Evolutionary conservation across 1,284 basidiomycete species (phyloP), one percentile per base, ranked within the genome.

Genomic region (Ceratobasidium theobromae): DNA sequence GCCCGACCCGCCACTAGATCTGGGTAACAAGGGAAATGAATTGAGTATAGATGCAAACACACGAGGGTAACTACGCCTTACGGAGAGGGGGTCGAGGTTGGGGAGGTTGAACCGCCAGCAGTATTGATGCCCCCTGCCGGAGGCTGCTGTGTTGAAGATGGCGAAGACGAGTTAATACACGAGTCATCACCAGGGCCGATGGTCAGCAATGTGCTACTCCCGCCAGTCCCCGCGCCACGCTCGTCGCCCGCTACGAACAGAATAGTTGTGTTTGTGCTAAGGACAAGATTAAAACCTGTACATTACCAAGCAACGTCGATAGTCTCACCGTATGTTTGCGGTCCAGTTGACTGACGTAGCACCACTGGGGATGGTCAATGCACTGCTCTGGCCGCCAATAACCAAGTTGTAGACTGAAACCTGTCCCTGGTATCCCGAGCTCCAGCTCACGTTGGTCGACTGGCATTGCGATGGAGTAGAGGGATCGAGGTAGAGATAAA

Each of bases 61-160:
- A 48, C 18, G n/a, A 32, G 18, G 3, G 25, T 57, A 6, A 48
- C 14, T 28, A 52, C n/a, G 43, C 12, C 53, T 38, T 23, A 35
- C 35, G 30, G 16, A 4, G 57, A 38, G 16, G 49, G 38, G 5
- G 32, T 30, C 12, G 33, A 11, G 1, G 55, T 58, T 33, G 55
- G 41, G 27, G 41, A 46, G 25, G 27, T 46, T 8, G 8, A 53
- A 51, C 35, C 78, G 53, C 79, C 81, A 0, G 88, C 89, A 0
- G 88, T 84, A 73, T 88, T 88, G 49, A 78, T 79, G 0, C 88
- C 88, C 38, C 89, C 89, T n/a, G 89, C 89, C 3, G 89, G 87
- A 54, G 77, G 78, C 0, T 87, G 89, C 6, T 86, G 80, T 0
- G 89, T 92, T 1, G 88, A 89, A 38, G 86, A 88, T 0, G 90